A percentile compares a stretch with the other conserved stretches of the same genome.
Evolutionary conservation across 2,329 filamentous ascomycete genomes (phyloP).

Genomic region (Ascocoryne sarcoides): DNA sequence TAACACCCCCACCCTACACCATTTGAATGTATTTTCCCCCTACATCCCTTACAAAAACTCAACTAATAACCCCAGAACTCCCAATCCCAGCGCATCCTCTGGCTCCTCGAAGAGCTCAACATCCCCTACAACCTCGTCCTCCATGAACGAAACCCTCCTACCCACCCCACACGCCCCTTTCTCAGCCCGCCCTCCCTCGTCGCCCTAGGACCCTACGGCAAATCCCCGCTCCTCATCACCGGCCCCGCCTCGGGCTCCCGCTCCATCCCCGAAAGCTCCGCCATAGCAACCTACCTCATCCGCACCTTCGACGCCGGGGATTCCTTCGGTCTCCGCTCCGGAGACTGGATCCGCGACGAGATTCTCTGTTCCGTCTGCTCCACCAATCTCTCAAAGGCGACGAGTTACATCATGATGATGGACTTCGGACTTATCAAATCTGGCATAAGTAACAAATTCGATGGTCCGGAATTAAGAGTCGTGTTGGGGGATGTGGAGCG

Average conservation of each 20-base stretch:
- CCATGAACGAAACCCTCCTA: constrained; percentile 48
- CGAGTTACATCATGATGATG: constrained; percentile 18
- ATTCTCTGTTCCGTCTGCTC: constrained; percentile 18
- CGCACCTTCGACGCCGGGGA: constrained; percentile 26
- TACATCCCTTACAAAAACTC: background rate
- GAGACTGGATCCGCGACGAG: constrained; percentile 28
- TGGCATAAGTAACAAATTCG: constrained; percentile 2
- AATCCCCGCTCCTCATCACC: constrained; percentile 61
- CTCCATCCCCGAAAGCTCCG: constrained; percentile 24
- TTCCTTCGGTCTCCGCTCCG: constrained; percentile 19
- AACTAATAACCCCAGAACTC: constrained; percentile 41
- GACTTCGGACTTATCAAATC: constrained; percentile 12
- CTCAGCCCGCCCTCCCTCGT: constrained; percentile 61
- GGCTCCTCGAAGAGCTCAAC: constrained; percentile 61
- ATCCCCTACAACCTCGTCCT: constrained; percentile 73
- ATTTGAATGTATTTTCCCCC: constrained; percentile 18
- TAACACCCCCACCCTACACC: constrained; percentile 21
- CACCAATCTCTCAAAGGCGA: constrained; percentile 15
- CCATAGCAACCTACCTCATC: constrained; percentile 28
- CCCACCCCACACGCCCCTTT: constrained; percentile 31
- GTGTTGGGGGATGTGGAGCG: constrained; percentile 14
- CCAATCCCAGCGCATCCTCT: constrained; percentile 57
- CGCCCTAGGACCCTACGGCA: constrained; percentile 73
- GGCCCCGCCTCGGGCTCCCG: constrained; percentile 17
- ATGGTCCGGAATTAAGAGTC: constrained; percentile 11